phyloP scores from a whole-genome alignment of 768 basidiomycete genomes.

The Amanita muscaria region DNA sequence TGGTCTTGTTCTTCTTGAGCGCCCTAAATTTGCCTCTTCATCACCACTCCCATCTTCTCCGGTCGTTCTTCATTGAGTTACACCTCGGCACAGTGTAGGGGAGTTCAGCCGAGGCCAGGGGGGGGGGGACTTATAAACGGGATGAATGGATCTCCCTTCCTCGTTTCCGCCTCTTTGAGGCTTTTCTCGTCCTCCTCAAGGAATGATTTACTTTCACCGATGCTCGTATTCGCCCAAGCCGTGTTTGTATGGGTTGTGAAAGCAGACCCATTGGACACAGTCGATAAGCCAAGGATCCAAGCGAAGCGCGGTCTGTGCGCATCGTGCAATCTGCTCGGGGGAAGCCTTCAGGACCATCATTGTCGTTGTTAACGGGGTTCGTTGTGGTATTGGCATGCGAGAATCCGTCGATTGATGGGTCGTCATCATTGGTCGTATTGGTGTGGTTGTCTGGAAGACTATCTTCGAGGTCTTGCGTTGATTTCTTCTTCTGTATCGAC shows the following conservation, averaged over 20 bases:
- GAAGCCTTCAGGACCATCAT: conserved; percentile 1
- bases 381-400: conserved; percentile 16
- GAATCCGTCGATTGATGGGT: conserved; percentile 23
- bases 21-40: not conserved
- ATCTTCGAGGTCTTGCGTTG: conserved; percentile 18
- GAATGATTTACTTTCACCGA: conserved; percentile 19
- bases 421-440: conserved; percentile 23
- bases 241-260: conserved; percentile 1
- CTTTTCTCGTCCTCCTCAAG: conserved; percentile 51
- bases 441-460: conserved; percentile 18
- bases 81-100: not conserved
- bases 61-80: not conserved
- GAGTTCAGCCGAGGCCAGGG: conserved; percentile 1
- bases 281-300: conserved; percentile 24
- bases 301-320: conserved; percentile 46
- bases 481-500: conserved; percentile 13
- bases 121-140: not conserved
- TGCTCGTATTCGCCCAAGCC: conserved; percentile 1
- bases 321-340: conserved; percentile 27
- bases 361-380: conserved; percentile 5
- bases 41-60: not conserved
- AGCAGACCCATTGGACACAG: not conserved
- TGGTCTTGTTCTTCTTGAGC: not conserved
- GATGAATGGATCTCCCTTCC: conserved; percentile 46
- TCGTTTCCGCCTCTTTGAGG: conserved; percentile 55